Evolutionary conservation across 2,329 filamentous ascomycete genomes (phyloP).

Genomic region (Aspergillus arachidicola): DNA sequence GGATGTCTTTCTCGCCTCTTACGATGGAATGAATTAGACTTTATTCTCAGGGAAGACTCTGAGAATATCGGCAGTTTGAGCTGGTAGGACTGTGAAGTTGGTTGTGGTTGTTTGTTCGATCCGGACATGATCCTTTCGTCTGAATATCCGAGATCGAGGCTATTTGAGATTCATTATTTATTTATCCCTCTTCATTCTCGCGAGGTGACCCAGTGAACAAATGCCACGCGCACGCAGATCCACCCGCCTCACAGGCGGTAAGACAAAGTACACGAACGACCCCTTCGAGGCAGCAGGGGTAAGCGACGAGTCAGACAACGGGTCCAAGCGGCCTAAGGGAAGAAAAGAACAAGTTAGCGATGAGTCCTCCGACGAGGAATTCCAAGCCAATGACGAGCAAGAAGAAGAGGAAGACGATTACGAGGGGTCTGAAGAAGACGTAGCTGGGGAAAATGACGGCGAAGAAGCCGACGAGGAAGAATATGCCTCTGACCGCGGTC

Average conservation of each 20-base stretch:
- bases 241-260: constrained; percentile 33
- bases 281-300: constrained; percentile 38
- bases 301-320: constrained; percentile 31
- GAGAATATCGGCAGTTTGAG: too few species aligned
- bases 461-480: constrained; percentile 11
- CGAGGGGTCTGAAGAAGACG: constrained; percentile 15
- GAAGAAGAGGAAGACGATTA: constrained; percentile 22
- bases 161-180: not conserved
- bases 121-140: not conserved
- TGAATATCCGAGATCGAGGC: too few species aligned
- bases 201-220: not conserved
- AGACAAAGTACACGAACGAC: constrained; percentile 38
- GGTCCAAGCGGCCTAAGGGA: not conserved
- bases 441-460: constrained; percentile 15
- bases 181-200: not conserved
- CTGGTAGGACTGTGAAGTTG: not conserved
- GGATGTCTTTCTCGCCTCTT: not conserved
- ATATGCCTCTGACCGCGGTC: constrained; percentile 4
- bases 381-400: constrained; percentile 27
- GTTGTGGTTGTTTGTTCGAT: not conserved
- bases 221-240: constrained; percentile 39
- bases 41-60: not conserved
- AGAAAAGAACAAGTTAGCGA: constrained; percentile 19
- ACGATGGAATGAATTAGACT: not conserved
- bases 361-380: constrained; percentile 40